Percentiles rank a stretch among this genome's conserved stretches.
Conservation (phyloP, 768 basidiomycete genomes). For the Suillus plorans region DNA sequence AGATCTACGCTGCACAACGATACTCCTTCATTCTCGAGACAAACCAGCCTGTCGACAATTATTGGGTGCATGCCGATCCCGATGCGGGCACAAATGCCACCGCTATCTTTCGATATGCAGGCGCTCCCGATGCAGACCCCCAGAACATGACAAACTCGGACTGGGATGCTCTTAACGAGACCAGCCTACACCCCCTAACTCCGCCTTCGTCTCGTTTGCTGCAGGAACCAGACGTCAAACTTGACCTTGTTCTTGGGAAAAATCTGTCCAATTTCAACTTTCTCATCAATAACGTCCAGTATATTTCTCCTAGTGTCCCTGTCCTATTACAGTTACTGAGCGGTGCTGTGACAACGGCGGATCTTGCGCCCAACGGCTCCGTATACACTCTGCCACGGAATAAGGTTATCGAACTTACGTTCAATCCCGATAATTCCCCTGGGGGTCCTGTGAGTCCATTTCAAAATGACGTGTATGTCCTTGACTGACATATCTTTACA, state of each 20-base stretch:
- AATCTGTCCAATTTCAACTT: conserved; percentile 14
- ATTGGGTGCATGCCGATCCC: conserved; percentile 44
- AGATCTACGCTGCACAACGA: conserved; percentile 51
- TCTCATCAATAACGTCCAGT: conserved; percentile 35
- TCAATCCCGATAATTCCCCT: conserved; percentile 5
- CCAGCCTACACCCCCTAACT: background rate
- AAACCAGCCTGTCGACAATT: conserved; percentile 37
- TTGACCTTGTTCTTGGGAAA: conserved; percentile 27
- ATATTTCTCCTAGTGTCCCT: conserved; percentile 38
- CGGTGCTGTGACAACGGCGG: conserved; percentile 34
- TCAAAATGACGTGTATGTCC: background rate
- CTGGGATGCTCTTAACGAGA: background rate
- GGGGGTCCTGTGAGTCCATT: conserved; percentile 10
- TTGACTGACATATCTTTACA: conserved; percentile 11
- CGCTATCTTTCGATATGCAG: conserved; percentile 44
- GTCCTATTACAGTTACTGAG: conserved; percentile 48
- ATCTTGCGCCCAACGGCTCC: conserved; percentile 39
- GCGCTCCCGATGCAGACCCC: conserved; percentile 39
- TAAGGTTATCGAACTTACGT: conserved; percentile 43
- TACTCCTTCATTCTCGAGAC: conserved; percentile 47
- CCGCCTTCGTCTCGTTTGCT: background rate
- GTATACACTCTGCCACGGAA: conserved; percentile 46
- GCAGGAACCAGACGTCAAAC: conserved; percentile 28
- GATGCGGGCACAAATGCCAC: conserved; percentile 36
- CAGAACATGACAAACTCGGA: conserved; percentile 9